phyloP scores from a whole-genome alignment of 352 stramenopile genomes.

The Pythium diclinum region DNA sequence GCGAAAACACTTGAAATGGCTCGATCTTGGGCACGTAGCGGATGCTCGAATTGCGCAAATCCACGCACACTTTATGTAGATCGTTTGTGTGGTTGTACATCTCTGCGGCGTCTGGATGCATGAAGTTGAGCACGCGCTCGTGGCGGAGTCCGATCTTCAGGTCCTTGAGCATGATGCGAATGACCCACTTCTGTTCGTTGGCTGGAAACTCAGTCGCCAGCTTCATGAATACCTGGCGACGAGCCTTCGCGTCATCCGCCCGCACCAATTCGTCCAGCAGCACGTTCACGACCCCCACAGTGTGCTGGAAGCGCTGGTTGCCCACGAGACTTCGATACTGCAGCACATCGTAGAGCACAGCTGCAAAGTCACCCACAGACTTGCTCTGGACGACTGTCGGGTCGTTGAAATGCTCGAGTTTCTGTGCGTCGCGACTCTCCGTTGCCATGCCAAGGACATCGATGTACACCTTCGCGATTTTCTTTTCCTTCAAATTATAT shows the following conservation, averaged over 20 bases:
- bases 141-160: slow-evolving; percentile 83
- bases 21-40: slow-evolving; percentile 78
- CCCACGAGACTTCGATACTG: slow-evolving; percentile 53
- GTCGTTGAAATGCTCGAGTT: slow-evolving; percentile 81
- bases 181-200: slow-evolving; percentile 81
- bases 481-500: slow-evolving; percentile 88
- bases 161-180: slow-evolving; percentile 83
- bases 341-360: slow-evolving; percentile 71
- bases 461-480: slow-evolving; percentile 77
- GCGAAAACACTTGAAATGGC: slow-evolving; percentile 83
- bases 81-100: slow-evolving; percentile 90
- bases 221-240: slow-evolving; percentile 67
- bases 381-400: slow-evolving; percentile 78
- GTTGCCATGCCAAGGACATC: slow-evolving; percentile 65
- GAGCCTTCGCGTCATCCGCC: slow-evolving; percentile 37
- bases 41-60: slow-evolving; percentile 74
- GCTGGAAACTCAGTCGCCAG: slow-evolving; percentile 73
- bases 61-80: slow-evolving; percentile 65
- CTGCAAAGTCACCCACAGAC: slow-evolving; percentile 77
- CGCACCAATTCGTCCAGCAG: slow-evolving; percentile 55
- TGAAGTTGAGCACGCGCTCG: slow-evolving; percentile 74
- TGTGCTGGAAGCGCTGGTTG: slow-evolving; percentile 45
- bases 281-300: slow-evolving; percentile 55
- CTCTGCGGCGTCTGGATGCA: slow-evolving; percentile 77
- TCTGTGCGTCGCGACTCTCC: slow-evolving; percentile 67